These are phyloP conservation scores for Tuber microsphaerosporum DNA, from an alignment of 495 filamentous ascomycete species.

Conservation along the genomic window DNA sequence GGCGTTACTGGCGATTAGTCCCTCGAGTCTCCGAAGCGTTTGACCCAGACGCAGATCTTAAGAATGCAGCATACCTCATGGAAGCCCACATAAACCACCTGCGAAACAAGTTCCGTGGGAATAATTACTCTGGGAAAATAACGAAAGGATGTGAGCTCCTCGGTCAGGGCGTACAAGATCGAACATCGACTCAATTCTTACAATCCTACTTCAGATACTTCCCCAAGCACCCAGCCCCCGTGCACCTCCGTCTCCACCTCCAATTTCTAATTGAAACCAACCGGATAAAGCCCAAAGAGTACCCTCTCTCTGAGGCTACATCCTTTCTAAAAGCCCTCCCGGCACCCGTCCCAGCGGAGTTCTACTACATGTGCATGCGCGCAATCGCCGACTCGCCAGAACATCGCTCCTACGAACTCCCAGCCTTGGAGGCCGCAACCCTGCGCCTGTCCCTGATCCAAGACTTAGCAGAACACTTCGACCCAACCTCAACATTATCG, in stretches of 20 bases:
- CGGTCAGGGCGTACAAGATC: conserved; percentile 46
- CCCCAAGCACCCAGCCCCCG: conserved; percentile 32
- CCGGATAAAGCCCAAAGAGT: conserved; percentile 30
- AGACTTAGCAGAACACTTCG: conserved; percentile 25
- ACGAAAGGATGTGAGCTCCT: conserved; percentile 35
- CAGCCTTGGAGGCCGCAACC: background rate
- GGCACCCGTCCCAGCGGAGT: conserved; percentile 40
- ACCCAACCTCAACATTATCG: conserved; percentile 24
- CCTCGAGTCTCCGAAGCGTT: conserved; percentile 19
- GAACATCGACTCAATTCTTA: conserved; percentile 49
- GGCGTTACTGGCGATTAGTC: conserved; percentile 19
- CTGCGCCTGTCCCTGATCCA: conserved; percentile 3
- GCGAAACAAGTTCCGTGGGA: conserved; percentile 9
- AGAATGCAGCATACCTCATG: conserved; percentile 19
- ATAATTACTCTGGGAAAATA: conserved; percentile 5
- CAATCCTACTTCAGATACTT: conserved; percentile 45
- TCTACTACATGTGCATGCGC: conserved; percentile 44
- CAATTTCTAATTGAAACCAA: conserved; percentile 42
- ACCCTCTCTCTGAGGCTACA: conserved; percentile 40
- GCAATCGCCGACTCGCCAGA: conserved; percentile 41
- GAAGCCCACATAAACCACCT: conserved; percentile 45
- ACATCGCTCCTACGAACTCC: conserved; percentile 14
- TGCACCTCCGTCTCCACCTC: conserved; percentile 41
- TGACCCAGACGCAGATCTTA: conserved; percentile 26
- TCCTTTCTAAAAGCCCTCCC: conserved; percentile 44